Evolutionary conservation across 164 flowering plant genomes (phyloP).

Genomic region (Vitis amurensis): DNA sequence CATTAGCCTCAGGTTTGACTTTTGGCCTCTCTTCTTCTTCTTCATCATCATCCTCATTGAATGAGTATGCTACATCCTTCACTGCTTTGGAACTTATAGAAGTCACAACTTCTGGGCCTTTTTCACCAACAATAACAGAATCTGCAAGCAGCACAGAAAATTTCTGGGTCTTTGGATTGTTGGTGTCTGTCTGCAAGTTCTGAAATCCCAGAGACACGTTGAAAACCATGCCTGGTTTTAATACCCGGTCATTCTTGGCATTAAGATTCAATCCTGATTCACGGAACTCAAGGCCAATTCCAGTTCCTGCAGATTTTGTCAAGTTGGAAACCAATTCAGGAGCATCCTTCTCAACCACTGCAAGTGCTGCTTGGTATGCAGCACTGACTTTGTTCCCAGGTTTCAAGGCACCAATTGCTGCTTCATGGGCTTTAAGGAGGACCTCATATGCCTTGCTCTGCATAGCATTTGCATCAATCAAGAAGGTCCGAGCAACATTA

Average conservation of each 20-base stretch:
- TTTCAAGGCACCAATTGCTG: slow-evolving; percentile 60
- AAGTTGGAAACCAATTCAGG: slow-evolving; percentile 56
- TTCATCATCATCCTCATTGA: slow-evolving; percentile 58
- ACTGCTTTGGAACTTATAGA: slow-evolving; percentile 54
- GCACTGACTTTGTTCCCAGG: slow-evolving; percentile 58
- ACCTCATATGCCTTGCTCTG: slow-evolving; percentile 84
- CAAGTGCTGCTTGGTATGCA: slow-evolving; percentile 59
- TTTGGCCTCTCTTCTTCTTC: slow-evolving; percentile 56
- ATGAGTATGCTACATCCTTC: slow-evolving; percentile 76
- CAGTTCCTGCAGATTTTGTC: slow-evolving; percentile 78
- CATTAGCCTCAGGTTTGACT: slow-evolving; percentile 32
- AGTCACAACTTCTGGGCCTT: slow-evolving; percentile 52
- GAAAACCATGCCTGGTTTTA: slow-evolving; percentile 75
- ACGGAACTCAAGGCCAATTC: slow-evolving; percentile 80
- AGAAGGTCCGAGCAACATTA: slow-evolving; percentile 66
- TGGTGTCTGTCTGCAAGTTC: slow-evolving; percentile 44
- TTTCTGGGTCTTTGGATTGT: slow-evolving; percentile 46
- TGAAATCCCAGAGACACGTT: slow-evolving; percentile 82
- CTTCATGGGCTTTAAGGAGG: slow-evolving; percentile 78
- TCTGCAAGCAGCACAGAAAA: slow-evolving; percentile 73
- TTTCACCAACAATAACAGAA: slow-evolving; percentile 52
- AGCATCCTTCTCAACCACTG: slow-evolving; percentile 65
- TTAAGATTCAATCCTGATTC: slow-evolving; percentile 71
- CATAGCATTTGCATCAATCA: slow-evolving; percentile 63
- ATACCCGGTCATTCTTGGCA: slow-evolving; percentile 59